Percentiles rank a stretch among this genome's conserved stretches.
Evolutionary conservation across 768 basidiomycete genomes (phyloP).

Genomic region (Boletus tomentosulus): DNA sequence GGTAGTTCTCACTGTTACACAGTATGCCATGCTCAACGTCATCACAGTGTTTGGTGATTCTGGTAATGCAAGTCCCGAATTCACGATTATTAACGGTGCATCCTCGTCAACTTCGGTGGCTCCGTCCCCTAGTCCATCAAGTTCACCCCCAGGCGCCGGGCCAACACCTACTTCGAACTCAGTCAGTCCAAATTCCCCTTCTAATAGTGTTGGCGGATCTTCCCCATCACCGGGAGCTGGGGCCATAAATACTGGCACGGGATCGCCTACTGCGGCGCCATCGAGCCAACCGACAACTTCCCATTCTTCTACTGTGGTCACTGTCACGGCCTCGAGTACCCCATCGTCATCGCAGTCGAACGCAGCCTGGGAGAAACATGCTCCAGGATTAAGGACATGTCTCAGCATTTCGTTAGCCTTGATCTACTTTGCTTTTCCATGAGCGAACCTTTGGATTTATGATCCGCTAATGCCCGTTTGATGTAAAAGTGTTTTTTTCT

Average conservation of each 20-base stretch:
- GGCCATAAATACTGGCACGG: neutral
- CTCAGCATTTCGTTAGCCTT: slow-evolving; percentile 16
- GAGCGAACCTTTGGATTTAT: slow-evolving; percentile 8
- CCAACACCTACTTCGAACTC: slow-evolving; percentile 3
- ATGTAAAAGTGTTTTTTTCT: slow-evolving; percentile 9
- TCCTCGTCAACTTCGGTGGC: slow-evolving; percentile 32
- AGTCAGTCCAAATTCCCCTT: neutral
- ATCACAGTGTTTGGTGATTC: slow-evolving; percentile 38
- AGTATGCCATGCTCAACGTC: neutral
- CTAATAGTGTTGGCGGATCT: neutral
- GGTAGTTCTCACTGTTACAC: slow-evolving; percentile 11
- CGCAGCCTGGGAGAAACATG: slow-evolving; percentile 25
- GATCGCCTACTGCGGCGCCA: slow-evolving; percentile 3
- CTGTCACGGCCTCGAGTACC: neutral
- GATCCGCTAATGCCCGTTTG: slow-evolving; percentile 8
- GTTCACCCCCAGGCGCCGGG: neutral
- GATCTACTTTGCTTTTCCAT: slow-evolving; percentile 19
- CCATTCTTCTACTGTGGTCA: slow-evolving; percentile 5
- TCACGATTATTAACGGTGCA: slow-evolving; percentile 54
- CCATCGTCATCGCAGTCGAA: slow-evolving; percentile 15
- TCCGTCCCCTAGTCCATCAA: slow-evolving; percentile 5
- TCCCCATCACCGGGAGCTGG: neutral
- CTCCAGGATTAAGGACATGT: slow-evolving; percentile 10
- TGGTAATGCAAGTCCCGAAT: slow-evolving; percentile 38
- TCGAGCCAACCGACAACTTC: neutral